Conservation (phyloP, 139 green algal species). For the Chlamydomonas asymmetrica region DNA sequence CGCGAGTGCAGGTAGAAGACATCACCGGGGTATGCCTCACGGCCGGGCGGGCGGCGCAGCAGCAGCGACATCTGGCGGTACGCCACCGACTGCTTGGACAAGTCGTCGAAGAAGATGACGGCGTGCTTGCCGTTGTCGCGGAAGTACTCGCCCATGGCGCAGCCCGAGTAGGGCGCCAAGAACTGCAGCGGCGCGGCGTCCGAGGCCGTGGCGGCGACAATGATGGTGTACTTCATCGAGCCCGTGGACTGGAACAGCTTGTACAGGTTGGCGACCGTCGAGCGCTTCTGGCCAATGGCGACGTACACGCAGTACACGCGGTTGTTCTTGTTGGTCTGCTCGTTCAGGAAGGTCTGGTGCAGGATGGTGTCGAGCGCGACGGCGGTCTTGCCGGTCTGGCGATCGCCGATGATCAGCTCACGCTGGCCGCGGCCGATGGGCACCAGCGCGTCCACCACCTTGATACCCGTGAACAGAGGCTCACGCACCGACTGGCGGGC, state of each 20-base stretch:
- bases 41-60: slow-evolving; percentile 84
- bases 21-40: slow-evolving; percentile 87
- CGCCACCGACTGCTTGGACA: slow-evolving; percentile 90
- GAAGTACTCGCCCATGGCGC: slow-evolving; percentile 82
- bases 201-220: slow-evolving; percentile 87
- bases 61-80: slow-evolving; percentile 94
- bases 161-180: slow-evolving; percentile 90
- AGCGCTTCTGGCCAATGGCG: slow-evolving; percentile 86
- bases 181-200: slow-evolving; percentile 88
- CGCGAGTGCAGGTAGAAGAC: slow-evolving; percentile 92
- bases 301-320: slow-evolving; percentile 91
- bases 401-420: slow-evolving; percentile 92
- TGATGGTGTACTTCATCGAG: slow-evolving; percentile 80
- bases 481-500: slow-evolving; percentile 60
- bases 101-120: slow-evolving; percentile 90
- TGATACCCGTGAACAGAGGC: slow-evolving; percentile 72
- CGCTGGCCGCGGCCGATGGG: slow-evolving; percentile 89
- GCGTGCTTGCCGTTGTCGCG: slow-evolving; percentile 77
- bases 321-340: slow-evolving; percentile 49
- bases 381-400: slow-evolving; percentile 91
- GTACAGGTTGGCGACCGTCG: slow-evolving; percentile 82
- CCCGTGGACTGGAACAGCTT: slow-evolving; percentile 65
- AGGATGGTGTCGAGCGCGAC: slow-evolving; percentile 88
- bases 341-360: slow-evolving; percentile 56
- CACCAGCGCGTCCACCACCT: slow-evolving; percentile 81